Base-by-base conservation (phyloP, 805 yeast genomes). In the Wickerhamiella domercqiae region DNA sequence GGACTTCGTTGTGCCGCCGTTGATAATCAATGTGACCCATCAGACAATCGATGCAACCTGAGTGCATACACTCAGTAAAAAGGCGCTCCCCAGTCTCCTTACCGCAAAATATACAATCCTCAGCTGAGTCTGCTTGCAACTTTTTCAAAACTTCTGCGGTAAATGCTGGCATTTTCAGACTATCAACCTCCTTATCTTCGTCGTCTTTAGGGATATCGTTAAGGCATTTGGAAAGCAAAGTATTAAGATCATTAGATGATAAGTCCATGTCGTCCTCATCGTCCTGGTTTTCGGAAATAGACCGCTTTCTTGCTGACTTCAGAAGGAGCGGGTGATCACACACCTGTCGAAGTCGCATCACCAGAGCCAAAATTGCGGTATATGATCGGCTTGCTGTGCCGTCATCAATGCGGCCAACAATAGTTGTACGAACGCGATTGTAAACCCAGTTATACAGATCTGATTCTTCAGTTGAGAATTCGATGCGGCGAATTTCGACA, bases 71-170 rank as follows among this genome's bases (percentile, higher is more conserved):
- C 26, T 73, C 74, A 0, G 86, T 72, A 9, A 87, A 66, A 0
- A 75, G 65, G 31, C 71, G 63, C 25, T 72, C 71, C 1, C 65
- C 75, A 0, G 82, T 76, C 20, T 71, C 71, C 2, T 74, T 68
- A 0, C 83, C 74, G 55, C 97, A 87, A 18, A 86, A 81, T 0
- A 93, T 74, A 49, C 97, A 86, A 55, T 84, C 95, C 2, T 56
- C 58, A 3, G 70, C 49, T 1, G 47, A 48, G 7, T 54, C 51
- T 9, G 11, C 13, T 5, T 44, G 32, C 17, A 58, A 44, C 26
- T 41, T 38, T 28, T 48, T 46, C 44, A 55, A 37, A 1, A 56
- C 55, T 17, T 54, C 56, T 9, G 41, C 26, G 2, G 44, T 39
- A 18, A 43, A 47, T 20, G 36, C 39, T 9, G 26, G 26, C 9